Evolutionary conservation across 2,329 filamentous ascomycete genomes (phyloP).

Genomic region (Endoconidiophora polonica): DNA sequence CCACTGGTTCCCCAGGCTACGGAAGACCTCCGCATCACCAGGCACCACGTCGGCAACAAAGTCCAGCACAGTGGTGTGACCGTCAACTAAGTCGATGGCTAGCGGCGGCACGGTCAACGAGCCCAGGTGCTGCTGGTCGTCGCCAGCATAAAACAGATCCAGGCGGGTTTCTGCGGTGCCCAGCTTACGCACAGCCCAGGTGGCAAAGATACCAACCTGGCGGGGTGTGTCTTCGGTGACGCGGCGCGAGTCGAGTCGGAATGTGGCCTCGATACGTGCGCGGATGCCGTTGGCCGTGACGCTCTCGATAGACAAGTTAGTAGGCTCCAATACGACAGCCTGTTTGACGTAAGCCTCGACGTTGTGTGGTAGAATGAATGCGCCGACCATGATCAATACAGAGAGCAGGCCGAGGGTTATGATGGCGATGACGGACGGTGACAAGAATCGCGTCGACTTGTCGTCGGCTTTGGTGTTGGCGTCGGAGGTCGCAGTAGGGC

Average conservation of each 20-base stretch:
- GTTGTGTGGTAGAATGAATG: slow-evolving; percentile 64
- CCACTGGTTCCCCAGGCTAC: slow-evolving; percentile 74
- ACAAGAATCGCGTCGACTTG: slow-evolving; percentile 26
- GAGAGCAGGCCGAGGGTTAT: slow-evolving; percentile 43
- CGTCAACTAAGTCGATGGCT: slow-evolving; percentile 60
- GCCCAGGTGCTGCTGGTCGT: slow-evolving; percentile 66
- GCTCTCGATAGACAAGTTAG: slow-evolving; percentile 67
- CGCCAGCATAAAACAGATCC: slow-evolving; percentile 56
- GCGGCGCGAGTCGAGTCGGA: slow-evolving; percentile 60
- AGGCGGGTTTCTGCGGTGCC: slow-evolving; percentile 59
- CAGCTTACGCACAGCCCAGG: slow-evolving; percentile 62
- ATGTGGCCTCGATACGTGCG: slow-evolving; percentile 66
- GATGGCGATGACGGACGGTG: slow-evolving; percentile 63
- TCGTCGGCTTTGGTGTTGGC: slow-evolving; percentile 14
- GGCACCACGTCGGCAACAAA: slow-evolving; percentile 61
- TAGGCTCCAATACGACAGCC: slow-evolving; percentile 67
- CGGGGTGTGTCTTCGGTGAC: slow-evolving; percentile 57
- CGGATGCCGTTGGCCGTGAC: slow-evolving; percentile 65
- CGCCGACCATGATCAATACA: slow-evolving; percentile 55
- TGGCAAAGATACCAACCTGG: slow-evolving; percentile 59
- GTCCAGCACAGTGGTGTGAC: slow-evolving; percentile 60
- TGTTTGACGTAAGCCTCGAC: slow-evolving; percentile 77
- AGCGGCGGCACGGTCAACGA: slow-evolving; percentile 61
- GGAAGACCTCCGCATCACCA: slow-evolving; percentile 61
- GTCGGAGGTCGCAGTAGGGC: slow-evolving; percentile 12